Percentiles rank a stretch among this genome's conserved stretches.
Evolutionary conservation across 768 basidiomycete species (phyloP).

Genomic region (Tulasnella sp.): DNA sequence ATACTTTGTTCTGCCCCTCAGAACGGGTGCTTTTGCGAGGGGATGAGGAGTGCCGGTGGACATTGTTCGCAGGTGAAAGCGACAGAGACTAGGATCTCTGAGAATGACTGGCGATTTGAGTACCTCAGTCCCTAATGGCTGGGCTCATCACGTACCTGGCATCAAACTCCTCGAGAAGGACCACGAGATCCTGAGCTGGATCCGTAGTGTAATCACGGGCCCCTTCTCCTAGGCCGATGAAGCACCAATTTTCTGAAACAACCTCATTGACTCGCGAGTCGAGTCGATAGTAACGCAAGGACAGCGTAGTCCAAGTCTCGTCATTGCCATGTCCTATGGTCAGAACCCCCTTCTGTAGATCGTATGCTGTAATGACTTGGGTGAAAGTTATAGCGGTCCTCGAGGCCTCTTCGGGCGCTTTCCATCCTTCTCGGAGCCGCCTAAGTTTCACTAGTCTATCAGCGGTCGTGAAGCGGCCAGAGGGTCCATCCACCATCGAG

Average conservation of each 20-base stretch:
- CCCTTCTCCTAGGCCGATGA: background rate
- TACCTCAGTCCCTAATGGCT: too few relatives aligned
- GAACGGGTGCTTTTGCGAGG: too few relatives aligned
- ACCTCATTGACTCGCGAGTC: background rate
- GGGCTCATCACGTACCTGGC: too few relatives aligned
- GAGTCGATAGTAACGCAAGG: background rate
- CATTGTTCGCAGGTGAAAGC: too few relatives aligned
- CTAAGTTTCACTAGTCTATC: background rate
- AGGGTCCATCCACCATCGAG: background rate
- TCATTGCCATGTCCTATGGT: background rate
- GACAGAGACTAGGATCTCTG: too few relatives aligned
- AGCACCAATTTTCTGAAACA: background rate
- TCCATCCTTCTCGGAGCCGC: background rate
- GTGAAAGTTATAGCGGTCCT: background rate
- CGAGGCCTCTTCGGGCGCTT: background rate
- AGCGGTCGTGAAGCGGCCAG: background rate
- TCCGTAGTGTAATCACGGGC: conserved; percentile 8
- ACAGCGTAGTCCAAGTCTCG: background rate
- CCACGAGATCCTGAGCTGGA: conserved; percentile 1
- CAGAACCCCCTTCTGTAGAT: conserved; percentile 7
- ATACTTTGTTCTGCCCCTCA: too few relatives aligned
- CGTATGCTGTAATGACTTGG: background rate
- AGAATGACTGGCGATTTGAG: too few relatives aligned
- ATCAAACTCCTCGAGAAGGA: background rate
- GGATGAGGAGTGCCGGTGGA: too few relatives aligned